Evolutionary conservation across 768 basidiomycete genomes (phyloP), one percentile per base, ranked within the genome.

Genomic region (Crucibulum laeve): DNA sequence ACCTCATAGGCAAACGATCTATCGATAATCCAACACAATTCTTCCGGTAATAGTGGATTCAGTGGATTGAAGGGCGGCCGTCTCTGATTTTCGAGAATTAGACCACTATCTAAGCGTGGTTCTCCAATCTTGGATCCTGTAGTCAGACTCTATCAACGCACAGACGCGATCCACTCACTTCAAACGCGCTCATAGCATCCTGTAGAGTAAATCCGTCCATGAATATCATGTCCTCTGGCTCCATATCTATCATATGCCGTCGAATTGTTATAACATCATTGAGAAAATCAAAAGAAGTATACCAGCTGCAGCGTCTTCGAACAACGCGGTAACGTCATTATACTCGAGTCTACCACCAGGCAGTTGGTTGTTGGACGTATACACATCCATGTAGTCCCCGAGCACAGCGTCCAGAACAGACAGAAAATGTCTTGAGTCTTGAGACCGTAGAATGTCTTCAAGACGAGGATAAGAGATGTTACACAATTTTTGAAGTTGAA

Each of bases 101-200:
- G 68, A 7, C 93, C 92, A 42, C 82, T 91, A 60, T 96, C 93
- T 60, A 94, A 80, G 8, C 89, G 80, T 18, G 90, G 85, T 61
- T 95, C 91, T 17, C 91, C 87, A 40, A 94, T 90, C 92, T 94
- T 62, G 30, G 47, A 35, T 37, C 49, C 48, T 48, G 50, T 40
- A 52, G 49, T 28, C 43, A 38, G 33, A 44, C 45, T 22, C 39
- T 25, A 24, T 15, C 23, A 40, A 40, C 26, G 38, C 19, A 47
- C 23, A 39, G 42, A 49, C 25, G 13, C 33, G 25, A 10, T 17
- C 10, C 21, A 40, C 44, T 32, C 57, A 87, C 90, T 77, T 93
- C 87, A 43, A 96, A 81, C 11, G 91, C 88, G 53, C 87, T 87
- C 92, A 97, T 95, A n/a, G 91, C 84, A 48, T 97, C 93, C 48